A percentile compares a stretch with the other conserved stretches of the same genome.
phyloP scores from a whole-genome alignment of 345 rosid genomes.

The Eucalyptus pumila region DNA sequence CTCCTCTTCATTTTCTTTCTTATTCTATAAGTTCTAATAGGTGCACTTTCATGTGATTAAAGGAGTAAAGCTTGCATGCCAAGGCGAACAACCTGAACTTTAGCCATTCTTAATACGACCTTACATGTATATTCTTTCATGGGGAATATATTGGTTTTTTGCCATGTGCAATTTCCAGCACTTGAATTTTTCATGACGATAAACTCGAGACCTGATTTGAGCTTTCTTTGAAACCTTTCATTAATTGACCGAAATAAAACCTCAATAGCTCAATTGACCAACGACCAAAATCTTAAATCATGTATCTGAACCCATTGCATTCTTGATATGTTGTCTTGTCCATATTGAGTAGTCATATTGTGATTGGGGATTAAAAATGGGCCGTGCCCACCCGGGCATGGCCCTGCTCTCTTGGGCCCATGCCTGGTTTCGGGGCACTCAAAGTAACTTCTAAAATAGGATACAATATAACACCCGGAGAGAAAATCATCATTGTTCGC shows the following conservation, averaged over 20 bases:
- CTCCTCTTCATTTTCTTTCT: not conserved
- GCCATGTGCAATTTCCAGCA: not conserved
- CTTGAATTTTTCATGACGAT: not conserved
- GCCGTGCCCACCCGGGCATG: not conserved
- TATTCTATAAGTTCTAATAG: not conserved
- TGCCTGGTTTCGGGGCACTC: fast-evolving
- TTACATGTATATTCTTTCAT: not conserved
- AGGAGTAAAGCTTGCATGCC: not conserved
- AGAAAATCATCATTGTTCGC: no score
- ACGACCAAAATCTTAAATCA: not conserved
- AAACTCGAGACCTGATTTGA: not conserved
- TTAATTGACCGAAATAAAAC: not conserved
- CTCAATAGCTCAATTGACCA: not conserved
- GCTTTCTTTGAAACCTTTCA: not conserved
- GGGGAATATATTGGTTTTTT: not conserved
- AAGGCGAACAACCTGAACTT: not conserved
- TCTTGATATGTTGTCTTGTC: fast-evolving
- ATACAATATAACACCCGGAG: no score
- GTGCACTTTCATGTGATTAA: not conserved
- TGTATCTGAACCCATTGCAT: fast-evolving
- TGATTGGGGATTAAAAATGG: fast-evolving
- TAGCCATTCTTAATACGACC: not conserved
- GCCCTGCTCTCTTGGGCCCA: not conserved
- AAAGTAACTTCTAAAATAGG: fast-evolving
- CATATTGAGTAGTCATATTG: fast-evolving